Base-by-base conservation (phyloP, 257 asterid genomes). In the Ehretia macrophylla region DNA sequence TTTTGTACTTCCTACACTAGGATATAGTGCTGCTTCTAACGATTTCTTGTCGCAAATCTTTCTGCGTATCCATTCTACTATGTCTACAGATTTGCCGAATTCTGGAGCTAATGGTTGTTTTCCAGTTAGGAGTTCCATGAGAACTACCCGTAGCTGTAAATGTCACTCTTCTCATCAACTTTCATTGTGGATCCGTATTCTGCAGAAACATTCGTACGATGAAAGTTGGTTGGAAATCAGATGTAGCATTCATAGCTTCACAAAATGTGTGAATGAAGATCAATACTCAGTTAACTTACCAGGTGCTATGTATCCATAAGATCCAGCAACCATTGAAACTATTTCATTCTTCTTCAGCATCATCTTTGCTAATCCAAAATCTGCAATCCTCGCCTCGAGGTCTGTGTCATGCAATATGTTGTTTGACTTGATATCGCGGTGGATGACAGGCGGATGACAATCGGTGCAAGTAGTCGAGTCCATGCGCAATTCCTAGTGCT, bases 281-380 rank as follows among this genome's bases (percentile, higher is more conserved):
- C 8, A 42, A 42, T 11, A 10, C 8, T 42, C 16, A 42, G 8
- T 42, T 14, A 60, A 65, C 85, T 62, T 56, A 84, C 92, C 92
- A 16, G 85, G 88, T 21, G 88, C 92, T 16, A 84, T 84, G 49
- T 84, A 84, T 1, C 92, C 92, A 56, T 74, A 84, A 27, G 92
- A 84, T 32, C 88, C 88, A 0, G 88, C 92, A 52, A 84, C 74
- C 71, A 71, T 68, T 1, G 88, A 78, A 46, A 74, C 81, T 1
- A 84, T 72, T 61, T 84, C 79, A 45, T 66, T 66, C 68, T 74
- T 75, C 48, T 66, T 51, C 21, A 74, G 42, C 81, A 58, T 70
- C 42, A 72, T 62, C 60, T 72, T 81, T 23, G 91, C 87, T 40
- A 83, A 56, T 22, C 87, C 87, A 53, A 83, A 83, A 67, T 83